A percentile compares a stretch with the other conserved stretches of the same genome.
Evolutionary conservation across 139 green algal genomes (phyloP).

Genomic region (Bryopsis sp.): DNA sequence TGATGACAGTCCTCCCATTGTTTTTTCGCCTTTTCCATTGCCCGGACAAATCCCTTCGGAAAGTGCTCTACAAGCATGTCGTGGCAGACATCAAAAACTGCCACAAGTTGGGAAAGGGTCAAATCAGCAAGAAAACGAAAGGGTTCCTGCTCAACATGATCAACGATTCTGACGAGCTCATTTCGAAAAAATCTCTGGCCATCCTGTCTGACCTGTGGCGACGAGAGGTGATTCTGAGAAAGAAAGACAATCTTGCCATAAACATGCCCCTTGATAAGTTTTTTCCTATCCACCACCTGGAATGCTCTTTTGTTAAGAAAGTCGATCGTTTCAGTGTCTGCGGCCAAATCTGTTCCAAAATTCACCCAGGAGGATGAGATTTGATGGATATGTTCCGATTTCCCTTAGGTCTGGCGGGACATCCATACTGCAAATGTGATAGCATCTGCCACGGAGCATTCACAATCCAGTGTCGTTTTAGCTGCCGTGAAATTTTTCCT

Average conservation of each 20-base stretch:
- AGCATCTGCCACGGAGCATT: conserved; percentile 38
- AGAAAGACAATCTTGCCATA: not conserved
- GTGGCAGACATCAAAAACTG: conserved; percentile 79
- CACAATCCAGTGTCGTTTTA: conserved; percentile 61
- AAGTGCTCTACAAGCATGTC: conserved; percentile 86
- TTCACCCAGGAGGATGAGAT: too few species aligned
- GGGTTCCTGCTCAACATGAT: conserved; percentile 72
- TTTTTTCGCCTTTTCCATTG: conserved; percentile 91
- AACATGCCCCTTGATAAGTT: not conserved
- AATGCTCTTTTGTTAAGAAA: too few species aligned
- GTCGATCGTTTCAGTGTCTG: too few species aligned
- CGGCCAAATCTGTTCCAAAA: too few species aligned
- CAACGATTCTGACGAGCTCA: conserved; percentile 57
- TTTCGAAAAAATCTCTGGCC: conserved; percentile 80
- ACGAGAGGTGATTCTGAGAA: conserved; percentile 48
- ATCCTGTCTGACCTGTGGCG: conserved; percentile 91
- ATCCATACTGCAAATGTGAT: conserved; percentile 91
- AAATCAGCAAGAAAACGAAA: conserved; percentile 79
- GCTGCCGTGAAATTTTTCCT: conserved; percentile 97
- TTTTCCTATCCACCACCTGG: too few species aligned
- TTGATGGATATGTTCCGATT: not conserved
- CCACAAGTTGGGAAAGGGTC: conserved; percentile 64
- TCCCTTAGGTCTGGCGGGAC: conserved; percentile 71
- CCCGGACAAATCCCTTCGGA: conserved; percentile 80
- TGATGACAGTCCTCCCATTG: conserved; percentile 75